These are phyloP conservation scores for Phytopythium delawarense DNA, from an alignment of 352 stramenopile species.

Conservation along the genomic window DNA sequence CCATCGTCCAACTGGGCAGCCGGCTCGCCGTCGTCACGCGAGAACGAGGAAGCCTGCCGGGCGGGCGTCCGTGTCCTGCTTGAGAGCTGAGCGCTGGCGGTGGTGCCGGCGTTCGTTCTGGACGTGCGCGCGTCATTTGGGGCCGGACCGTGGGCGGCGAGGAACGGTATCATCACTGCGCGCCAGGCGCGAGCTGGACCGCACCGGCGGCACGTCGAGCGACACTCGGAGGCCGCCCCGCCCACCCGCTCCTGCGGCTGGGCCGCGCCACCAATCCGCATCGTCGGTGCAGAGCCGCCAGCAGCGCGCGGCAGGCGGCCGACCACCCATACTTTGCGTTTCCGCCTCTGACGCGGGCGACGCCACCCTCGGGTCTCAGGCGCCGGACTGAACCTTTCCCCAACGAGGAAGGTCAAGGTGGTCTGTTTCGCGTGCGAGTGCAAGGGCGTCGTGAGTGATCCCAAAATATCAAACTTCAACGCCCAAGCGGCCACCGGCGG, in stretches of 20 bases:
- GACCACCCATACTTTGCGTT: slow-evolving; percentile 11
- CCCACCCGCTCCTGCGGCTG: too few relatives aligned
- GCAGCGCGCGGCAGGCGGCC: background rate
- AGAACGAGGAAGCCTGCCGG: background rate
- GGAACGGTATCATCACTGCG: background rate
- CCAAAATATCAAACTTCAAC: slow-evolving; percentile 13
- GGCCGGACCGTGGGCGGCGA: background rate
- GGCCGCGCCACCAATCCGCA: background rate
- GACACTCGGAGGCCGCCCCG: too few relatives aligned
- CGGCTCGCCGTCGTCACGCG: background rate
- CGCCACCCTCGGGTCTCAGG: background rate
- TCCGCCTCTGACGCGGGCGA: slow-evolving; percentile 2
- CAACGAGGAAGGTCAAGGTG: background rate
- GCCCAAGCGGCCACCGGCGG: slow-evolving; percentile 1
- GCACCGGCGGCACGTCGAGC: background rate
- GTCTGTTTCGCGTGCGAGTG: background rate
- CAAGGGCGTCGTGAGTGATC: slow-evolving; percentile 4
- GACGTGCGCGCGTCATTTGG: background rate
- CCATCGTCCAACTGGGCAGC: background rate
- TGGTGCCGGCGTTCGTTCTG: background rate
- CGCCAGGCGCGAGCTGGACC: background rate
- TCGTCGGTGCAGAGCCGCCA: slow-evolving; percentile 1
- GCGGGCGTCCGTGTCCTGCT: too few relatives aligned
- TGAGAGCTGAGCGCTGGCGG: too few relatives aligned
- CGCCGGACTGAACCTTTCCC: slow-evolving; percentile 5